Conservation (phyloP, 495 filamentous ascomycete species). For the Hyaloscypha bicolor region DNA sequence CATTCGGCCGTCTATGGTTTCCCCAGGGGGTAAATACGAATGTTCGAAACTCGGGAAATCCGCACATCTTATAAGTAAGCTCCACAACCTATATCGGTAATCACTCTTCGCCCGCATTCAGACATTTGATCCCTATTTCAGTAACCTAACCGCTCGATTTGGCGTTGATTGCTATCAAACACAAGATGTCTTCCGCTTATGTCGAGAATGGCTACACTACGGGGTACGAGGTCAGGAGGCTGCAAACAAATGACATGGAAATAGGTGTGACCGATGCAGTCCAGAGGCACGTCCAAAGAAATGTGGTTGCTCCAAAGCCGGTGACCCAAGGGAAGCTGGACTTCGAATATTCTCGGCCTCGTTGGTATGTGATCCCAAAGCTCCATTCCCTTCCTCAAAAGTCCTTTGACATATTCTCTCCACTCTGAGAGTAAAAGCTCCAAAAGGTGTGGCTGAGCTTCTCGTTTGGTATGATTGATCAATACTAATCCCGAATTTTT, state of each 20-base stretch:
- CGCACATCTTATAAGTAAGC: conserved; percentile 1
- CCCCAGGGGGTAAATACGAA: neutral
- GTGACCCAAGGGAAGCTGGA: conserved; percentile 51
- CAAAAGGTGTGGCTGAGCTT: too few species aligned
- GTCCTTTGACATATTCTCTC: neutral
- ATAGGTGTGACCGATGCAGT: conserved; percentile 52
- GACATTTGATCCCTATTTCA: neutral
- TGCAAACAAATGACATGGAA: conserved; percentile 43
- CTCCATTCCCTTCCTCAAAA: neutral
- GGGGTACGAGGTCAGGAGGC: conserved; percentile 23
- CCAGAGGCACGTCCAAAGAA: conserved; percentile 45
- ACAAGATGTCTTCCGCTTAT: conserved; percentile 29
- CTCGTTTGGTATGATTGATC: conserved; percentile 28
- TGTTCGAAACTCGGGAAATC: neutral
- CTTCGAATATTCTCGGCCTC: conserved; percentile 50
- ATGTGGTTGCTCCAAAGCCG: conserved; percentile 46
- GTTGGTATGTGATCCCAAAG: conserved; percentile 30
- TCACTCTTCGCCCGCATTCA: neutral
- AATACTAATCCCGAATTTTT: conserved; percentile 45
- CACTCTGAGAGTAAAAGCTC: neutral
- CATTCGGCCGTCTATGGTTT: neutral
- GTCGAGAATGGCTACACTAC: conserved; percentile 22
- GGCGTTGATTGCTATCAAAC: neutral
- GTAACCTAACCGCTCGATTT: neutral
- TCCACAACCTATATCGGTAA: conserved; percentile 10